Evolutionary conservation across 495 filamentous ascomycete genomes (phyloP).

Genomic region (Podospora bellae-mahoneyi): DNA sequence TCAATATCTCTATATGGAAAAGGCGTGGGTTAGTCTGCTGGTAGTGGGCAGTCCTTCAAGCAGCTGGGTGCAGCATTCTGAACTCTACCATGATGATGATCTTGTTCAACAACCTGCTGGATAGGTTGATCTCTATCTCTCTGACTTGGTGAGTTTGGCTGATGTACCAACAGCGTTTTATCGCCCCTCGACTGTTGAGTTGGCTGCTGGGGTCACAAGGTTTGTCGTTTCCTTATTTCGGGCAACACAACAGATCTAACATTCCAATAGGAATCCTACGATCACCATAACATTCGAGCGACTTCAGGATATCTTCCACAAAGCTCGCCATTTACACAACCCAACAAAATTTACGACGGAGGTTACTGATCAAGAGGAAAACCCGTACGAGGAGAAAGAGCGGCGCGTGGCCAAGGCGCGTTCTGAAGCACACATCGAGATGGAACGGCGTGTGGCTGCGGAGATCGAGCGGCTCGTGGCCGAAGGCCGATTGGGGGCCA

Average conservation of each 20-base stretch:
- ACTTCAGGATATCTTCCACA: constrained; percentile 15
- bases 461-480: constrained; percentile 3
- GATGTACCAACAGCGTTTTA: constrained; percentile 16
- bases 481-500: neutral
- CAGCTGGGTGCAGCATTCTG: constrained; percentile 6
- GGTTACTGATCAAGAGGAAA: constrained; percentile 1
- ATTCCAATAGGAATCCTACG: constrained; percentile 11
- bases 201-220: constrained; percentile 10
- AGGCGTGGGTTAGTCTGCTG: constrained; percentile 7
- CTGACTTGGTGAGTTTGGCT: constrained; percentile 15
- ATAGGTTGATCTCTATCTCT: constrained; percentile 15
- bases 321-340: constrained; percentile 4
- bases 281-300: constrained; percentile 10
- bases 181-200: constrained; percentile 16
- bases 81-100: constrained; percentile 10
- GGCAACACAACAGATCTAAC: constrained; percentile 11
- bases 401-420: constrained; percentile 7
- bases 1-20: constrained; percentile 14
- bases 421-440: constrained; percentile 4
- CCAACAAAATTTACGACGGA: neutral
- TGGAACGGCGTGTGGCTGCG: too few relatives aligned
- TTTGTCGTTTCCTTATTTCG: constrained; percentile 8
- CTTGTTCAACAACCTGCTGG: constrained; percentile 14
- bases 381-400: neutral
- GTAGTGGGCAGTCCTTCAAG: constrained; percentile 2